Percentiles rank a stretch among this genome's conserved stretches.
Evolutionary conservation across 1,139 yeast genomes (phyloP).

Genomic region (Debaryomyces coudertii): DNA sequence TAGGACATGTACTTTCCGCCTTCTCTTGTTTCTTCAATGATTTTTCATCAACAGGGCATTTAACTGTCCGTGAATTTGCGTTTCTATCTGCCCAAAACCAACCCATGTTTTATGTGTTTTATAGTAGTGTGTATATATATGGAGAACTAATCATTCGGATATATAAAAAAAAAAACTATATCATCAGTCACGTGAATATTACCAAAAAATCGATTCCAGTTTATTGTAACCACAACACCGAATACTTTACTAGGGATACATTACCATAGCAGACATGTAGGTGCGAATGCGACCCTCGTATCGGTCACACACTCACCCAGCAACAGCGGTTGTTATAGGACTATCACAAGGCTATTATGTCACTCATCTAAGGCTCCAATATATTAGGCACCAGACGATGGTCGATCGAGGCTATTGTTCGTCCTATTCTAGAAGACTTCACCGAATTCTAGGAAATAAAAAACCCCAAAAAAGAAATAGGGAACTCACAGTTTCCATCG

Average conservation of each 20-base stretch:
- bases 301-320: too few relatives aligned
- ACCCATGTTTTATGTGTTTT: conserved; percentile 54
- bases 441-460: too few relatives aligned
- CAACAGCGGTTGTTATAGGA: too few relatives aligned
- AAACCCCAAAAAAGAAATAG: too few relatives aligned
- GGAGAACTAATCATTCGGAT: not conserved
- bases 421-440: too few relatives aligned
- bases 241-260: not conserved
- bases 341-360: too few relatives aligned
- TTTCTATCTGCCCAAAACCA: conserved; percentile 74
- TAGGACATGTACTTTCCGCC: conserved; percentile 9
- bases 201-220: not conserved
- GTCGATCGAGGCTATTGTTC: too few relatives aligned
- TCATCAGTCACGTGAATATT: conserved; percentile 1
- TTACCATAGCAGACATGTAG: not conserved
- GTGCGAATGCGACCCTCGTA: too few relatives aligned
- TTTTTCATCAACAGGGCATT: conserved; percentile 40
- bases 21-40: conserved; percentile 2
- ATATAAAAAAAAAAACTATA: conserved; percentile 3
- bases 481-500: too few relatives aligned
- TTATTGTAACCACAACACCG: conserved; percentile 1
- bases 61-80: conserved; percentile 7
- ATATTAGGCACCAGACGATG: too few relatives aligned
- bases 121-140: not conserved
- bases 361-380: too few relatives aligned